Percentiles rank a stretch among this genome's conserved stretches.
These are phyloP conservation scores for Didymella arachidicola DNA, from an alignment of 2,329 filamentous ascomycete genomes.

Conservation along the genomic window DNA sequence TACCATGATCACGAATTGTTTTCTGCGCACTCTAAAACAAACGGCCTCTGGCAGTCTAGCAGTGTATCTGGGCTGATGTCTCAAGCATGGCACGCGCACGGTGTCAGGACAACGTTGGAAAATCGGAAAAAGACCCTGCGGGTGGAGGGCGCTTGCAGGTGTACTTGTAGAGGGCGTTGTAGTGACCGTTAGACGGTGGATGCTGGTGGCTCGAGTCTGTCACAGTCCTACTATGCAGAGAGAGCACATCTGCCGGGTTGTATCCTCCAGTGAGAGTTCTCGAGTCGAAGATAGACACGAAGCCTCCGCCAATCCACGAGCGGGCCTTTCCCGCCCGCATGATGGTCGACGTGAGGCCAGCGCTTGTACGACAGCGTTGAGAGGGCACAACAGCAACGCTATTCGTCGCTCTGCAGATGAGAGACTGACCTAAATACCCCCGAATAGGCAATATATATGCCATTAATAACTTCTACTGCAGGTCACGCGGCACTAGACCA, in stretches of 20 bases:
- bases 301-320: conserved; percentile 41
- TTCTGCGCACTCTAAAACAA: conserved; percentile 30
- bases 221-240: conserved; percentile 42
- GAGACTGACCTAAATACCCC: conserved; percentile 34
- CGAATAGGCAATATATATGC: conserved; percentile 34
- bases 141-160: conserved; percentile 53
- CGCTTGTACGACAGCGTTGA: conserved; percentile 46
- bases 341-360: conserved; percentile 37
- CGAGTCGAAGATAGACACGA: conserved; percentile 31
- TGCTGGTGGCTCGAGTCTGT: conserved; percentile 44
- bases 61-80: conserved; percentile 30
- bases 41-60: conserved; percentile 30
- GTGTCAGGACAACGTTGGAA: conserved; percentile 42
- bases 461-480: conserved; percentile 43
- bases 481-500: conserved; percentile 22
- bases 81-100: conserved; percentile 44
- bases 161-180: conserved; percentile 53
- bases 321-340: conserved; percentile 39
- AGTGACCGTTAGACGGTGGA: conserved; percentile 42
- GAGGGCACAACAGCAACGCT: conserved; percentile 35
- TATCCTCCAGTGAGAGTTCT: conserved; percentile 39
- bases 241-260: conserved; percentile 42
- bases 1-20: conserved; percentile 48
- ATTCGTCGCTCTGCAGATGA: conserved; percentile 40
- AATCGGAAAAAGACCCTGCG: conserved; percentile 51